These are phyloP conservation scores for Glonium stellatum DNA, from an alignment of 495 filamentous ascomycete species.

Conservation along the genomic window DNA sequence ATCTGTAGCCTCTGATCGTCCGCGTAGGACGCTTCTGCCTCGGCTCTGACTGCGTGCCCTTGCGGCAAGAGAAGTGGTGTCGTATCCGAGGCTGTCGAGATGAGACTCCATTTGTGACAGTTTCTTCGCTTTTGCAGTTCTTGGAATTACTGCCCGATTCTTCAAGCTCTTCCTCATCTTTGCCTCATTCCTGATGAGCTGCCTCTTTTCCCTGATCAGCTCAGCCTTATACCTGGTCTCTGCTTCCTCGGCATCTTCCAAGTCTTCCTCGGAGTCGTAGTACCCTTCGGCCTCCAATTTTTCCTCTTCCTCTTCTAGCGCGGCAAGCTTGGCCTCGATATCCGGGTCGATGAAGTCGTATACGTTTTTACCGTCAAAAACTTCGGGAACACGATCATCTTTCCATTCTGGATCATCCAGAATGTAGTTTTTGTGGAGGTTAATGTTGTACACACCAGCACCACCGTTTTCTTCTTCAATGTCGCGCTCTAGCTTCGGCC, in stretches of 20 bases:
- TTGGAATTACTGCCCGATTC: slow-evolving; percentile 87
- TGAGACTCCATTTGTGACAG: slow-evolving; percentile 77
- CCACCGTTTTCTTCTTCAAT: slow-evolving; percentile 90
- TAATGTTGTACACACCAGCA: slow-evolving; percentile 89
- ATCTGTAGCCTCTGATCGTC: slow-evolving; percentile 47
- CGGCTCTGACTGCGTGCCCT: slow-evolving; percentile 66
- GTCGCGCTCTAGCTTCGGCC: slow-evolving; percentile 72
- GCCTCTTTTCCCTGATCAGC: slow-evolving; percentile 85
- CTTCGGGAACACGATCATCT: slow-evolving; percentile 88
- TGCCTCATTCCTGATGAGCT: slow-evolving; percentile 81
- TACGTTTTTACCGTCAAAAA: slow-evolving; percentile 90
- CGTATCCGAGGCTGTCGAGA: slow-evolving; percentile 77
- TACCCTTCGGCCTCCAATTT: slow-evolving; percentile 76
- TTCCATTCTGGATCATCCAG: slow-evolving; percentile 87
- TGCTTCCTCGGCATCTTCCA: slow-evolving; percentile 66
- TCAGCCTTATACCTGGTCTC: slow-evolving; percentile 87
- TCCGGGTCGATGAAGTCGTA: slow-evolving; percentile 96
- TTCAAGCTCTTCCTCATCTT: slow-evolving; percentile 90
- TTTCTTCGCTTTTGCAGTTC: slow-evolving; percentile 63
- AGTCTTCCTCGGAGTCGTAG: slow-evolving; percentile 57
- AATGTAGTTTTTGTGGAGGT: slow-evolving; percentile 78
- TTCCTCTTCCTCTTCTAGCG: slow-evolving; percentile 92
- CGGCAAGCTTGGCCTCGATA: slow-evolving; percentile 83
- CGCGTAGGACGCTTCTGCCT: slow-evolving; percentile 52
- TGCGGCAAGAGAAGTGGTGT: slow-evolving; percentile 63